Base-by-base conservation (phyloP, 2,329 filamentous ascomycete genomes). In the Alternaria viburni region DNA sequence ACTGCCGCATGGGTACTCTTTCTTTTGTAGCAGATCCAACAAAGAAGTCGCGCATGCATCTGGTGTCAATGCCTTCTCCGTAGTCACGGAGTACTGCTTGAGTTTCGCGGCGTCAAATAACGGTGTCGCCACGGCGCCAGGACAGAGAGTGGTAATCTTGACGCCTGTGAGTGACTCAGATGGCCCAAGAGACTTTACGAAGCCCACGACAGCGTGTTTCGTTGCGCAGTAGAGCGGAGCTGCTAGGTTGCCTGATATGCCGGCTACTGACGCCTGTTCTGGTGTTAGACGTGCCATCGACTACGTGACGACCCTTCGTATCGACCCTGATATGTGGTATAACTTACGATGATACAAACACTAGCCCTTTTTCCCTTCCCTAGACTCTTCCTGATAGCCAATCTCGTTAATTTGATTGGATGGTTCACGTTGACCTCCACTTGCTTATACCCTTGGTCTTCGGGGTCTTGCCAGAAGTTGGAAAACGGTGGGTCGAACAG, bases 321-420 rank as follows among this genome's bases (percentile, higher is more conserved):
- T 21, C 28, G 10, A 36, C 28, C 10, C n/a, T 21, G 15, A 36
- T 17, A 52, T 25, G 30, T 19, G 23, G 19, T 7, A 54, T 17
- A 8, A 73, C 74, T 66, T 54, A 75, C 74, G 55, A 77, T 75
- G 30, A 76, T 77, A 54, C 74, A 77, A 28, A 77, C 68, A 64
- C 71, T 73, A 6, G 73, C 66, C 52, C 71, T 68, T 63, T 77
- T 77, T 11, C 72, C 72, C 23, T 61, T 63, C 11, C 57, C 58
- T 30, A 77, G 36, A 52, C 74, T 75, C 62, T 74, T 74, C 49
- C 65, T 67, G 7, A 76, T 71, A 10, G 75, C 75, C 56, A 77
- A 30, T 17, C 75, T 64, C 10, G 75, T 76, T 57, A 77, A 61
- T 26, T 77, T 77, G 41, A 76, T 70, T 2, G 75, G 75, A 57